These are phyloP conservation scores for Candida endomychidarum DNA, from an alignment of 805 yeast species.

Conservation along the genomic window DNA sequence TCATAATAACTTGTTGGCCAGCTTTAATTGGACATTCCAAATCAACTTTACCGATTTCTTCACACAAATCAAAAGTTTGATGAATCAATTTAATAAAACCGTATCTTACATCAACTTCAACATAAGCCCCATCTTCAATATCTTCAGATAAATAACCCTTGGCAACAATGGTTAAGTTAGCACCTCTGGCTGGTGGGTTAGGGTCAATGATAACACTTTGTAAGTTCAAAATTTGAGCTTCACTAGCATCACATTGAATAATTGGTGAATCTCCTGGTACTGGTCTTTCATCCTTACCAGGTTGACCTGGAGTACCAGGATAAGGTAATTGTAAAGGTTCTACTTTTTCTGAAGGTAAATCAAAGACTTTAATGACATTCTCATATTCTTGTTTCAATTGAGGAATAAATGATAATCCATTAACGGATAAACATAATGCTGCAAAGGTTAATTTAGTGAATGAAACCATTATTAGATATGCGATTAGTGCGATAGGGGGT, in stretches of 20 bases:
- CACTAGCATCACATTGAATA: conserved; percentile 65
- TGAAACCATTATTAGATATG: conserved; percentile 11
- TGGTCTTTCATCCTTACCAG: conserved; percentile 54
- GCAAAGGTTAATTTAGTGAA: conserved; percentile 12
- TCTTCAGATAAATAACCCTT: conserved; percentile 56
- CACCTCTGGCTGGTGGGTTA: conserved; percentile 88
- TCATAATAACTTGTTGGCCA: conserved; percentile 66
- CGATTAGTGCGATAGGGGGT: conserved; percentile 2
- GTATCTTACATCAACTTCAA: conserved; percentile 88
- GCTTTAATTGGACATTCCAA: conserved; percentile 76
- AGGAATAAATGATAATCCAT: conserved; percentile 23
- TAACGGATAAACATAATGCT: conserved; percentile 15
- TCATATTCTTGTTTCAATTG: conserved; percentile 16
- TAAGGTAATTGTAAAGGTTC: not conserved
- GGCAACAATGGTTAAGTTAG: conserved; percentile 76
- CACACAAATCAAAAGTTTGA: conserved; percentile 92
- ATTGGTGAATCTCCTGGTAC: conserved; percentile 92
- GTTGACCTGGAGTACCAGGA: conserved; percentile 21
- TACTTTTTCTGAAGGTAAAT: not conserved
- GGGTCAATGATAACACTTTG: conserved; percentile 64
- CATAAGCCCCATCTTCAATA: conserved; percentile 84
- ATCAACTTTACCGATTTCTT: conserved; percentile 78
- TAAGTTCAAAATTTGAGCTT: conserved; percentile 64
- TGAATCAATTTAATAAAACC: conserved; percentile 88
- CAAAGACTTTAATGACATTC: conserved; percentile 17